Evolutionary conservation across 257 asterid genomes (phyloP), one percentile per base, ranked within the genome.

Genomic region (Solanum chaucha): DNA sequence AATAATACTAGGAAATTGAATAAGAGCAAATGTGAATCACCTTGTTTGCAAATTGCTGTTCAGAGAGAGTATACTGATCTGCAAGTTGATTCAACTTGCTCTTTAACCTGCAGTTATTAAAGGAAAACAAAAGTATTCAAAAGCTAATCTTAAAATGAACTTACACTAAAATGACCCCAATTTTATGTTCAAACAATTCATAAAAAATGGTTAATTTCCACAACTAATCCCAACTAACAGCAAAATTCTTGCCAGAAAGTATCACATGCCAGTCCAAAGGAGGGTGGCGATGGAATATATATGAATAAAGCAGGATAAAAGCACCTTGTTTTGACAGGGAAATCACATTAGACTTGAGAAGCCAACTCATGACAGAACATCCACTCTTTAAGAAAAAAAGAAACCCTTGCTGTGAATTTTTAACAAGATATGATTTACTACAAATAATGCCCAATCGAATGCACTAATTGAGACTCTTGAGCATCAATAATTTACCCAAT

Each of bases 41-140:
- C 98, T 95, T 94, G 88, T 93, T 98, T 44, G 94, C 94, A 86
- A 93, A 92, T 83, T 97, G 98, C 92, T 96, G 95, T 91, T 97
- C 99, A 78, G 98, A 90, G 87, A 96, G 95, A 88, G 95, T 36
- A 89, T 96, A 95, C 86, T 97, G 99, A 77, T 96, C 99, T 24
- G 94, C 92, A 85, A 97, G 91, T 90, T 97, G 96, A 85, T 94
- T 96, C 92, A 96, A 89, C 91, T 94, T 97, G 87, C 86, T 88
- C 91, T 92, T 97, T 87, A 97, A 91, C 99, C 99, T 97, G 98
- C 88, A 87, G 86, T 89, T 83, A 22, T 61, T 15, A 48, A 44
- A 87, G 20, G 85, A 48, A 28, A 46, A 80, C 22, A 78, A 15
- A 46, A 80, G 85, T 28, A 80, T 26, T 44, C 84, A 78, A 26